Conservation (phyloP, 805 yeast genomes). For the Isabelozyma rhagii region DNA sequence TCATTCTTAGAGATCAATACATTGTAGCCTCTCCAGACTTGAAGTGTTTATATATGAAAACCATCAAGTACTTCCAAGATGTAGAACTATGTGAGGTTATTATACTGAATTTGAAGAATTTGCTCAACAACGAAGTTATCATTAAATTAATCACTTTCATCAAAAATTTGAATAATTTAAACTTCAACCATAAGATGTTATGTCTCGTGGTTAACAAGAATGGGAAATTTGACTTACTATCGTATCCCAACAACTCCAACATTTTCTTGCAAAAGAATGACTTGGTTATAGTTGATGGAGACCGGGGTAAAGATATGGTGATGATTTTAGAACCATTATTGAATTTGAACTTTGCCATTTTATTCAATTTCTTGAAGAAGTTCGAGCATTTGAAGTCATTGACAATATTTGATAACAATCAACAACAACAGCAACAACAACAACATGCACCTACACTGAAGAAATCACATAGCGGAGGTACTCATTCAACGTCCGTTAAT, state of each 20-base stretch:
- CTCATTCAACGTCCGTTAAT: conserved; percentile 35
- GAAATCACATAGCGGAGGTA: conserved; percentile 26
- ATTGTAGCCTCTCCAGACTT: conserved; percentile 61
- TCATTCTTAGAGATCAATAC: conserved; percentile 50
- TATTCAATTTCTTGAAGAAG: conserved; percentile 72
- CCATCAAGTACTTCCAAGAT: conserved; percentile 52
- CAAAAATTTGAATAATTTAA: conserved; percentile 39
- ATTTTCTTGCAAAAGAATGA: conserved; percentile 56
- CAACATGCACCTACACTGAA: conserved; percentile 12
- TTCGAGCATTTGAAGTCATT: conserved; percentile 61
- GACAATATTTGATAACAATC: conserved; percentile 26
- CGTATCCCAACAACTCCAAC: conserved; percentile 64
- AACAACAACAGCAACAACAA: conserved; percentile 8
- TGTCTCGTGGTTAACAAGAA: conserved; percentile 57
- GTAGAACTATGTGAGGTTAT: conserved; percentile 23
- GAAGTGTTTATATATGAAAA: conserved; percentile 44
- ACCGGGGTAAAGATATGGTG: conserved; percentile 77
- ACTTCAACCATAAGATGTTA: conserved; percentile 37
- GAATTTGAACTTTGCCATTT: conserved; percentile 60
- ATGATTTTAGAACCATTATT: conserved; percentile 67
- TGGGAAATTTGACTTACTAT: conserved; percentile 67
- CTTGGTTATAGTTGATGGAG: conserved; percentile 78
- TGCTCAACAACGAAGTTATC: conserved; percentile 26
- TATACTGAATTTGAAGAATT: conserved; percentile 19
- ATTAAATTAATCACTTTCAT: conserved; percentile 33